Base-by-base conservation (phyloP, 768 basidiomycete species). In the Boletellus sp. region DNA sequence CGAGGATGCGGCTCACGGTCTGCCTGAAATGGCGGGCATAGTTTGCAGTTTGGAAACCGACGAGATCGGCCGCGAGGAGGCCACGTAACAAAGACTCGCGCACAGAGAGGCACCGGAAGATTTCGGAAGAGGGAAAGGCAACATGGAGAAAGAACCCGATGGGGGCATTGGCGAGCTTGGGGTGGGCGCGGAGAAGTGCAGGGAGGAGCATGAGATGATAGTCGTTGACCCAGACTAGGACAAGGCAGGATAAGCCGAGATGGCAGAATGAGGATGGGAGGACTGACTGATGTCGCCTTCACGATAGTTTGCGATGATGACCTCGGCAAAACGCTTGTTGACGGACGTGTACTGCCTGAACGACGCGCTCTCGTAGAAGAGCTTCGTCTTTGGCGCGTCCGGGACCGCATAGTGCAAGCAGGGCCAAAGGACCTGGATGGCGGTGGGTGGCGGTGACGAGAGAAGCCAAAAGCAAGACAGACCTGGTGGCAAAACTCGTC, bases 121-220 rank as follows among this genome's bases (percentile, higher is more conserved):
- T 94, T 69, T 98, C 95, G 23, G 90, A 92, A 36, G 84, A 87
- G 3, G 94, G 95, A 73, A 96, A 97, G 3, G 95, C 90, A 48
- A 94, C 93, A 65, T 97, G 95, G 70, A 96, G 81, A 78, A 98
- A 98, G 80, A 97, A 96, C 2, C 88, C 81, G 52, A 79, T 77
- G 36, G 73, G 70, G 2, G 72, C 73, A 13, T 68, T 49, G 12
- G 61, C 45, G 7, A 91, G 64, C 61, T 77, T 47, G 66, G 74
- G 20, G 70, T 77, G 54, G 23, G 83, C 76, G 43, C 94, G 85
- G 24, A 98, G 79, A 70, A 97, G 83, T 37, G 79, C 77, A 1
- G 95, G 95, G 9, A 96, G 81, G 42, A 98, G 84, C 76, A 96
- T 87, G 42, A 98, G 84, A 63, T 99, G 95, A 69, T 97, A 99